These are phyloP conservation scores for Cyclotella atomus DNA, from an alignment of 108 stramenopile genomes.

Conservation along the genomic window DNA sequence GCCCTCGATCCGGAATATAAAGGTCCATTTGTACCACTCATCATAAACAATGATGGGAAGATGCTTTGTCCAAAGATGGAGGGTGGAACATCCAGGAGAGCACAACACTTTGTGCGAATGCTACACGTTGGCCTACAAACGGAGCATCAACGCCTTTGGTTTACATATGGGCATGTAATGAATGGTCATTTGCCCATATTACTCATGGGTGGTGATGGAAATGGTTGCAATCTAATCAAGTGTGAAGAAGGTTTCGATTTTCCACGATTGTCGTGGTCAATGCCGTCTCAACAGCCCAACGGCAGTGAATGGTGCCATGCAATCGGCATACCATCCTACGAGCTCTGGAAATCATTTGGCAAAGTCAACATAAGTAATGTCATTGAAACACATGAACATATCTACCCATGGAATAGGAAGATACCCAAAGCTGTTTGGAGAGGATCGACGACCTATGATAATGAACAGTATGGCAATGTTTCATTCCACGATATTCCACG, in stretches of 20 bases:
- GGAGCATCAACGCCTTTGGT: not conserved
- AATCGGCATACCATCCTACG: not conserved
- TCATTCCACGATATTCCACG: conserved; percentile 17
- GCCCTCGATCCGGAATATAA: too few species aligned
- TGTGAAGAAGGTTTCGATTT: not conserved
- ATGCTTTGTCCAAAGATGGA: too few species aligned
- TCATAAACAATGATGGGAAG: too few species aligned
- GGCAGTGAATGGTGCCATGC: conserved; percentile 4
- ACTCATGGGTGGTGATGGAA: conserved; percentile 1
- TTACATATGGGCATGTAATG: not conserved
- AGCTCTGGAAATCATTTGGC: not conserved
- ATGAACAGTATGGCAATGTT: conserved; percentile 5
- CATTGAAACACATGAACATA: not conserved
- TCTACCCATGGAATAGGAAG: conserved; percentile 31
- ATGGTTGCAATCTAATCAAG: not conserved
- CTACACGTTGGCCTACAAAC: not conserved
- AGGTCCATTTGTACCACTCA: too few species aligned
- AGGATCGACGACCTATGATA: conserved; percentile 33
- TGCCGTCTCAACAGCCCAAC: not conserved
- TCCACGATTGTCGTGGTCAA: conserved; percentile 7
- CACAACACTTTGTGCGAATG: too few species aligned
- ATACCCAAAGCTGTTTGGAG: conserved; percentile 37
- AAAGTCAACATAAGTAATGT: not conserved
- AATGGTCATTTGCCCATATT: not conserved
- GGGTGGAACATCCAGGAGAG: too few species aligned